Conservation (phyloP, 805 yeast genomes). For the Ogataea salicorniae region DNA sequence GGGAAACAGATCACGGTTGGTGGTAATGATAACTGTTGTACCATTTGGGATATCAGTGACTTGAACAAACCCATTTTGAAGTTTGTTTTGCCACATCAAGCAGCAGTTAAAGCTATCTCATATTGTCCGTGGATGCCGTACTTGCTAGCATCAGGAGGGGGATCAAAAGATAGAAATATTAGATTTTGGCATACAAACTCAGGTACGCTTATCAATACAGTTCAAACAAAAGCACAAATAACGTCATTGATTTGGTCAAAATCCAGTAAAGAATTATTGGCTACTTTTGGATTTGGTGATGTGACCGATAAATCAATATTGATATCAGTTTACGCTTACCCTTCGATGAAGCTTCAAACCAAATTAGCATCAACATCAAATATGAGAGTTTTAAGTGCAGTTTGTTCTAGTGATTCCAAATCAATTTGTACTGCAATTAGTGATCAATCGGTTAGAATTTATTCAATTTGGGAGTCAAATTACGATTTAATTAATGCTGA, state of each 20-base stretch:
- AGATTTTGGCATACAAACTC: conserved; percentile 82
- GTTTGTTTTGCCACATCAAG: conserved; percentile 58
- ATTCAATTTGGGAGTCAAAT: conserved; percentile 59
- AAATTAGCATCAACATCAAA: conserved; percentile 47
- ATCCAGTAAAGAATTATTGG: conserved; percentile 57
- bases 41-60: conserved; percentile 64
- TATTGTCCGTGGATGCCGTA: conserved; percentile 88
- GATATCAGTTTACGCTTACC: conserved; percentile 63
- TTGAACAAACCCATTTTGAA: conserved; percentile 37
- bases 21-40: conserved; percentile 76
- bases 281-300: conserved; percentile 78
- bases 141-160: conserved; percentile 86
- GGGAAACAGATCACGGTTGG: conserved; percentile 67
- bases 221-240: conserved; percentile 64
- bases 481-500: conserved; percentile 30
- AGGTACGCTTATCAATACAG: conserved; percentile 61
- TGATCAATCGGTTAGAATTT: conserved; percentile 74
- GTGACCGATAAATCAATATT: conserved; percentile 40
- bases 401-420: conserved; percentile 56
- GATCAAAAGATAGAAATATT: conserved; percentile 72
- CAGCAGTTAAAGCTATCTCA: conserved; percentile 87
- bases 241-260: conserved; percentile 78
- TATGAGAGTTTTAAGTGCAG: conserved; percentile 62
- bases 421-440: conserved; percentile 70
- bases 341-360: conserved; percentile 45